Percentiles rank a stretch among this genome's conserved stretches.
phyloP scores from a whole-genome alignment of 1,284 basidiomycete species.

The Boletus mariae region DNA sequence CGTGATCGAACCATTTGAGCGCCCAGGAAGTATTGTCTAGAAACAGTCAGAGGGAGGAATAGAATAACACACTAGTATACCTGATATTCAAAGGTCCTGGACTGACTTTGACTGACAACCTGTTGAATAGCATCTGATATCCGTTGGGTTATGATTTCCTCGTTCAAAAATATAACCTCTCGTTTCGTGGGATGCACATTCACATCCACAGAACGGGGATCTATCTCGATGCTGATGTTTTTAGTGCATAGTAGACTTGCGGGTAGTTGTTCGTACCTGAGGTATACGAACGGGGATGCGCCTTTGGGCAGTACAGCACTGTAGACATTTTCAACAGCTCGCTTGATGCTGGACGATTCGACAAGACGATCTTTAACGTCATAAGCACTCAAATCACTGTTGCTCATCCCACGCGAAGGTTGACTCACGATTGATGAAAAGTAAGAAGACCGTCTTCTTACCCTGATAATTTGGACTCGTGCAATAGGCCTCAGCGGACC shows the following conservation, averaged over 20 bases:
- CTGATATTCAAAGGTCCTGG: constrained; percentile 82
- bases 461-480: constrained; percentile 89
- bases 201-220: constrained; percentile 89
- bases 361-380: constrained; percentile 78
- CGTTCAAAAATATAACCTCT: constrained; percentile 93
- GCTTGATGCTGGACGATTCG: constrained; percentile 84
- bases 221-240: constrained; percentile 66
- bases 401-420: not conserved
- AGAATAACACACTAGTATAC: constrained; percentile 34
- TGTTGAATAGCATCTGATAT: constrained; percentile 75
- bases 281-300: constrained; percentile 85
- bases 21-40: constrained; percentile 63
- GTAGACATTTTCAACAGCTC: constrained; percentile 86
- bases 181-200: constrained; percentile 99
- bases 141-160: constrained; percentile 82
- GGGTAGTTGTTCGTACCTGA: constrained; percentile 54
- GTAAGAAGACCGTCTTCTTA: constrained; percentile 80
- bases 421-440: constrained; percentile 95
- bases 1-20: constrained; percentile 37
- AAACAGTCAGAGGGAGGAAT: constrained; percentile 1
- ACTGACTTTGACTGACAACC: constrained; percentile 65
- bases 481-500: constrained; percentile 74
- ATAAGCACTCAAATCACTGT: not conserved
- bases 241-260: not conserved
- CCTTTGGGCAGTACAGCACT: constrained; percentile 89